Evolutionary conservation across 2,329 filamentous ascomycete species (phyloP).

Genomic region (Colletotrichum siamense): DNA sequence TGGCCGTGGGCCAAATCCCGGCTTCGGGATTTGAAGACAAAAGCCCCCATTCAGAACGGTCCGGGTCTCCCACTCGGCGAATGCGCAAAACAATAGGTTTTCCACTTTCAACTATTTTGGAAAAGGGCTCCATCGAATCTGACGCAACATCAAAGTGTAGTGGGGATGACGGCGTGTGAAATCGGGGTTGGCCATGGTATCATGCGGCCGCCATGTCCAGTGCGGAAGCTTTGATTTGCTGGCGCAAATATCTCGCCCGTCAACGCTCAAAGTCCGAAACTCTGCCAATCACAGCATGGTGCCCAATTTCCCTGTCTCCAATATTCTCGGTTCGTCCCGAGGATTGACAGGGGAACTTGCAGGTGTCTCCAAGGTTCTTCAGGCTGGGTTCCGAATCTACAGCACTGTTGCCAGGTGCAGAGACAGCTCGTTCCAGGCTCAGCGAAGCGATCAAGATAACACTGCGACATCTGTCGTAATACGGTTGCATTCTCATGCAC

Average conservation of each 20-base stretch:
- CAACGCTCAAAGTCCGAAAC: neutral
- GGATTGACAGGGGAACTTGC: neutral
- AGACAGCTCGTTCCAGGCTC: neutral
- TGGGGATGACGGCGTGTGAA: neutral
- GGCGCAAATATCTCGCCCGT: neutral
- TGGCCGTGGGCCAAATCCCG: constrained; percentile 13
- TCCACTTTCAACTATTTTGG: neutral
- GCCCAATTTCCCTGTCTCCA: neutral
- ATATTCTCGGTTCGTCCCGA: neutral
- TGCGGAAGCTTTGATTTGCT: neutral
- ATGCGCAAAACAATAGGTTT: neutral
- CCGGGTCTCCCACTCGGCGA: neutral
- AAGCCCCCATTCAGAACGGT: neutral
- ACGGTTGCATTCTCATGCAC: neutral
- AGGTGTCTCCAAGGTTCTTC: neutral
- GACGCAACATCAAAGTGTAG: neutral
- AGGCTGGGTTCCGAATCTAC: neutral
- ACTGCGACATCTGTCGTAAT: neutral
- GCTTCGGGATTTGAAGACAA: constrained; percentile 14
- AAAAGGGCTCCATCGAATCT: neutral
- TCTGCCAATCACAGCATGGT: neutral
- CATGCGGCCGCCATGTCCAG: neutral
- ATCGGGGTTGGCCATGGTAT: neutral
- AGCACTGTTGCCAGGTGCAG: neutral
- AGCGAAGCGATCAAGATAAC: neutral